Evolutionary conservation across 2,329 filamentous ascomycete genomes (phyloP).

Genomic region (Elsinoe ampelina): DNA sequence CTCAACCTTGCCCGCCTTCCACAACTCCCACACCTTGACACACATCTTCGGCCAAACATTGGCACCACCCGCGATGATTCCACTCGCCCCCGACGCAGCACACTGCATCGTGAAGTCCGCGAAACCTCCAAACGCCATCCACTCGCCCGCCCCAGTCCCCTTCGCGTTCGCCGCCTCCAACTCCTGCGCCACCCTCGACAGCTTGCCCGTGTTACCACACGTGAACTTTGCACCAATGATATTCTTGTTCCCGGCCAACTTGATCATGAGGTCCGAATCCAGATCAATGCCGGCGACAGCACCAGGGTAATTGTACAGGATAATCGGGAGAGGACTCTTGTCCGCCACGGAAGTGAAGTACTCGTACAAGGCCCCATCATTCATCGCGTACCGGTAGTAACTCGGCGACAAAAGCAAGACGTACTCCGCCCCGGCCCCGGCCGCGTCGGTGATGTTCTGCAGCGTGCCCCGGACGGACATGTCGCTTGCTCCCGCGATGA

Average conservation of each 20-base stretch:
- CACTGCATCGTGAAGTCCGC: slow-evolving; percentile 83
- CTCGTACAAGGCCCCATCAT: slow-evolving; percentile 62
- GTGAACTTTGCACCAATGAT: slow-evolving; percentile 88
- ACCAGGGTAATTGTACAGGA: slow-evolving; percentile 87
- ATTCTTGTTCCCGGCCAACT: slow-evolving; percentile 61
- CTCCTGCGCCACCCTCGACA: slow-evolving; percentile 69
- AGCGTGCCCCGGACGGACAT: slow-evolving; percentile 75
- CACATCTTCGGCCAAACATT: slow-evolving; percentile 80
- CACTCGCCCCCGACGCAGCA: slow-evolving; percentile 65
- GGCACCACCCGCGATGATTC: slow-evolving; percentile 77
- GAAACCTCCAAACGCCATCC: slow-evolving; percentile 81
- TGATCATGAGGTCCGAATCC: slow-evolving; percentile 78
- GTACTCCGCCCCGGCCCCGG: slow-evolving; percentile 66
- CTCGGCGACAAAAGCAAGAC: slow-evolving; percentile 69
- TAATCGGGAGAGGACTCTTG: slow-evolving; percentile 62
- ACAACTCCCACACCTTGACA: slow-evolving; percentile 69
- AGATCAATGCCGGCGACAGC: slow-evolving; percentile 81
- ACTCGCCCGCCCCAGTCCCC: slow-evolving; percentile 37
- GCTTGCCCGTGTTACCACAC: slow-evolving; percentile 81
- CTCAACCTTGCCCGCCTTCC: slow-evolving; percentile 59
- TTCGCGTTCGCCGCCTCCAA: slow-evolving; percentile 61
- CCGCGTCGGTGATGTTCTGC: slow-evolving; percentile 58
- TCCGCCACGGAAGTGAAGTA: slow-evolving; percentile 71
- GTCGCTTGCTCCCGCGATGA: slow-evolving; percentile 74
- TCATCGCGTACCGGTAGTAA: slow-evolving; percentile 71